Percentiles rank a stretch among this genome's conserved stretches.
Conservation (phyloP, 805 yeast genomes). For the Monosporozyma aerobia region DNA sequence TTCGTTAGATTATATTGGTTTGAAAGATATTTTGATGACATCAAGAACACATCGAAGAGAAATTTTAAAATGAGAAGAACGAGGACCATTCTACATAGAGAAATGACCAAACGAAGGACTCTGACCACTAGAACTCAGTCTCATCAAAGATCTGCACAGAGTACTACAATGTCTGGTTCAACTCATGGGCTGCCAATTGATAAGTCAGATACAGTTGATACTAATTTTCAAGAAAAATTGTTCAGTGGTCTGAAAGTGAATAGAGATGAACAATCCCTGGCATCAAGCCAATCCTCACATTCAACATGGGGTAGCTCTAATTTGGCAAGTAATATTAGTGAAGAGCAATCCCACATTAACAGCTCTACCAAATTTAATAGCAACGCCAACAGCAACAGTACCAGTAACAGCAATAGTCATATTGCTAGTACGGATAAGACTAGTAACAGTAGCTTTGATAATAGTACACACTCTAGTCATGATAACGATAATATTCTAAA, state of each 20-base stretch:
- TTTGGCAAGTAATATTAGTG: neutral
- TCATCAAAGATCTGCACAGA: neutral
- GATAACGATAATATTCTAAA: neutral
- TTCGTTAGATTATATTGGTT: slow-evolving; percentile 81
- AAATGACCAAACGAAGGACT: slow-evolving; percentile 22
- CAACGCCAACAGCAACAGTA: neutral
- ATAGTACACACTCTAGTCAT: neutral
- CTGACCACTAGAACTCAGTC: slow-evolving; percentile 2
- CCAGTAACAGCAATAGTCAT: neutral
- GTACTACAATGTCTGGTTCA: neutral
- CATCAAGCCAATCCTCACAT: slow-evolving; percentile 4
- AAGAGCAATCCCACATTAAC: neutral
- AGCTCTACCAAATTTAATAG: neutral
- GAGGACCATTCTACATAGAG: slow-evolving; percentile 27
- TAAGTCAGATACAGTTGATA: slow-evolving; percentile 5
- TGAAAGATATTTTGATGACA: slow-evolving; percentile 76
- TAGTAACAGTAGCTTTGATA: neutral
- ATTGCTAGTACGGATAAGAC: neutral
- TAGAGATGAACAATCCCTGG: slow-evolving; percentile 21
- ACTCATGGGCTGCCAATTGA: neutral
- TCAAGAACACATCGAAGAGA: slow-evolving; percentile 64
- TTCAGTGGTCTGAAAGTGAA: slow-evolving; percentile 29
- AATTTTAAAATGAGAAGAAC: slow-evolving; percentile 79
- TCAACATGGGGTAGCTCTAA: neutral
- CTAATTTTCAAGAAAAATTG: slow-evolving; percentile 27